Conservation (phyloP, 257 asterid genomes). For the Knoxia roxburghii region DNA sequence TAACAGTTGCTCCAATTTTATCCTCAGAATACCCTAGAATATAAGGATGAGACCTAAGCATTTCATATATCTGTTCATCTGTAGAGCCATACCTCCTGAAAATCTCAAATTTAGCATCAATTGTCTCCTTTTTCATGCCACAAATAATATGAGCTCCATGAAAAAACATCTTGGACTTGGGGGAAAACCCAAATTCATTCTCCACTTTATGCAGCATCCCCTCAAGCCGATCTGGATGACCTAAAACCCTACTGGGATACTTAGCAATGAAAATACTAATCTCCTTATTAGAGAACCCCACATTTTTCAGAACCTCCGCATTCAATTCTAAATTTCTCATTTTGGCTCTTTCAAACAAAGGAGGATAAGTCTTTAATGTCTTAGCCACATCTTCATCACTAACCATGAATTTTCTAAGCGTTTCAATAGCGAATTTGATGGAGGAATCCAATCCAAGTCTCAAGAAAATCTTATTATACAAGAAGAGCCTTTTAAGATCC, state of each 20-base stretch:
- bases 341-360: background rate
- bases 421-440: slow-evolving; percentile 5
- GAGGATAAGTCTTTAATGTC: slow-evolving; percentile 1
- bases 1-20: background rate
- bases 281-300: slow-evolving; percentile 6
- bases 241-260: background rate
- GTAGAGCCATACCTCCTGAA: slow-evolving; percentile 10
- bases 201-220: slow-evolving; percentile 7
- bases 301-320: background rate
- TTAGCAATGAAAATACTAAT: background rate
- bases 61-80: background rate
- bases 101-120: background rate
- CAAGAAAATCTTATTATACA: background rate
- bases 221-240: background rate
- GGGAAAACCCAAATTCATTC: slow-evolving; percentile 12
- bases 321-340: background rate
- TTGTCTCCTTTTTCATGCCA: background rate
- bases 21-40: background rate
- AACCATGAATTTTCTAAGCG: slow-evolving; percentile 5
- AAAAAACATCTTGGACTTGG: slow-evolving; percentile 6
- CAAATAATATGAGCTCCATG: background rate
- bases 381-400: slow-evolving; percentile 15
- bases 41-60: background rate
- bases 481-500: slow-evolving; percentile 7
- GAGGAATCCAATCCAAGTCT: background rate